Evolutionary conservation across 2,329 filamentous ascomycete species (phyloP), one percentile per base, ranked within the genome.

Genomic region (Sporothrix protearum): DNA sequence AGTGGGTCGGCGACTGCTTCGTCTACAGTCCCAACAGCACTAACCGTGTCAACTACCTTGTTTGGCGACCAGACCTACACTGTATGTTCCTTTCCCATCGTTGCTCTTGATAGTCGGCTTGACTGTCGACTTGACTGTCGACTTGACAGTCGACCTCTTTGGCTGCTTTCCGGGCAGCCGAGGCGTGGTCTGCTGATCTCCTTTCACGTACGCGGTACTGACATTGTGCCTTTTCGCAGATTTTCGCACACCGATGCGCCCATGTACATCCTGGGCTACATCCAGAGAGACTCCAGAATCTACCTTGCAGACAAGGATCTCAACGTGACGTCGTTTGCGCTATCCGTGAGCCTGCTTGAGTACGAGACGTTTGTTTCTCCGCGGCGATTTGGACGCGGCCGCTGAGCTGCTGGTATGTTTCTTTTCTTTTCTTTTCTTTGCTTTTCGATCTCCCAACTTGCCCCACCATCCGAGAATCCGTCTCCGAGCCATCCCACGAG

Each of bases 1-100:
- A 97, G 83, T 99, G 96, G 96, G 92, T 99, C 71, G 96, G 96
- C 74, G 96, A 99, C 83, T 97, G 95, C 84, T 97, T 99, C 86
- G 94, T 98, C 80, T 99, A 98, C 86, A 97, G n/a, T n/a, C n/a
- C 96, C 71, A 98, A 97, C 85, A 92, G 88, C 80, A 97, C 94
- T 10, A 97, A 98, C 85, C 92, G 96, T 74, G 86, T 99, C 73
- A 98, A 98, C 85, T 98, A 98, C 83, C 89, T 99, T 28, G 95
- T 99, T 99, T 16, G 96, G 96, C 75, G 96, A 98, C 82, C 94
- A 98, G 83, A 97, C 94, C 16, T 97, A 98, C 85, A 97, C 95
- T 3, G 92, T 99, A 70, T n/a, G 73, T 69, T 68, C 22, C 47
- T 16, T 61, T 53, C 22, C 49, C 49, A 25, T 25, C 22, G 2